Base-by-base conservation (phyloP, 306 rosid species). In the Rosa lucieae region DNA sequence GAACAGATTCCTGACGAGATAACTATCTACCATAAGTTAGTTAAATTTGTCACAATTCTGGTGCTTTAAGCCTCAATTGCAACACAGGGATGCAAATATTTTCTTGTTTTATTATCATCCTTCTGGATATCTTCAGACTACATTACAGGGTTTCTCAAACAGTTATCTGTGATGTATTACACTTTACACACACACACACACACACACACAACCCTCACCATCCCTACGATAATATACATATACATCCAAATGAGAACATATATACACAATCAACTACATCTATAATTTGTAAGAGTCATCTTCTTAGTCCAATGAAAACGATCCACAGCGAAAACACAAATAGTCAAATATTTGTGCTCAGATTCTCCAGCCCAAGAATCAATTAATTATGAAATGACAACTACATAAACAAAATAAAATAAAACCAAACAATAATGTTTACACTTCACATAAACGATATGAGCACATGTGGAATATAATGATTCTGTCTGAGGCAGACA, bases 401-500 rank as follows among this genome's bases (percentile, higher is more conserved):
- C 40, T 68, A 62, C 69, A 32, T 43, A 20, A 13, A 39, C 8
- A 18, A 68, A 42, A 40, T 29, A 18, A 6, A 40, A 40, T 40
- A 40, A 40, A 44, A 32, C 37, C 37, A 32, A 32, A 42, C 63
- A n/a, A 9, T 56, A 56, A 23, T n/a, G 5, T 42, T 5, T 69
- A 69, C 73, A 69, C 17, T 44, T 70, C 2, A 44, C n/a, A 43
- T 21, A 21, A 49, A 21, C 18, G 11, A 43, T 6, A 26, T 5
- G 17, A 43, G 35, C 49, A 67, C 8, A 26, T 12, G 13, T 23
- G 32, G 63, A n/a, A 29, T 40, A 23, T 62, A 62, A 62, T 62
- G 37, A 69, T 69, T 69, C 51, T 4, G 17, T 69, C 32, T n/a
- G 52, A n/a, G 73, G 32, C 20, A 42, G 73, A 69, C 32, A 67